These are phyloP conservation scores for Tetrahymena malaccensis DNA, from an alignment of 73 alveolate species.

Conservation along the genomic window DNA sequence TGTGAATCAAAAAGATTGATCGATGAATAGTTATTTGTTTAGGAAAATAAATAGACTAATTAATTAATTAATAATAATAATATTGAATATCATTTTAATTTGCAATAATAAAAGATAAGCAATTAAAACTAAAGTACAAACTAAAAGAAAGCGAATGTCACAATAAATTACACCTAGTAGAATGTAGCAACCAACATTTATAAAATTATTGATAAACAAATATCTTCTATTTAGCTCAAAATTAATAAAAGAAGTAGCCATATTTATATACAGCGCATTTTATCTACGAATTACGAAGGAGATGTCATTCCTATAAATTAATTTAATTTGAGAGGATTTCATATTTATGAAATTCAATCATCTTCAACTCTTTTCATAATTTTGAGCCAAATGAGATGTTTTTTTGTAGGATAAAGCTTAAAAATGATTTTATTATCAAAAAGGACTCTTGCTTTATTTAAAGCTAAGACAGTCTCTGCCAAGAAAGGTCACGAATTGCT, in stretches of 20 bases:
- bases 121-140: background rate
- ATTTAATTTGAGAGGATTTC: background rate
- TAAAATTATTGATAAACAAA: background rate
- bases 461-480: conserved; percentile 76
- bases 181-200: background rate
- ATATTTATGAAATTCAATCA: too few relatives aligned
- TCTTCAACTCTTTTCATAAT: background rate
- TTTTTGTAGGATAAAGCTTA: background rate
- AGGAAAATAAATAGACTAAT: background rate
- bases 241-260: background rate
- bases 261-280: background rate
- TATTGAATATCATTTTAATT: background rate
- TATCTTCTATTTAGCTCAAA: background rate
- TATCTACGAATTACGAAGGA: too few relatives aligned
- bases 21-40: background rate
- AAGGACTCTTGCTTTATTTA: conserved; percentile 48
- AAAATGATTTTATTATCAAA: conserved; percentile 31
- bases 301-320: background rate
- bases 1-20: background rate
- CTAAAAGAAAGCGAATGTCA: background rate
- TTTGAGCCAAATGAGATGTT: background rate
- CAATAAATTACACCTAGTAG: background rate
- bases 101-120: background rate
- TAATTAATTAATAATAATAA: background rate
- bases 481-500: conserved; percentile 94